Conservation (phyloP, 306 rosid species). For the Inga oerstediana region DNA sequence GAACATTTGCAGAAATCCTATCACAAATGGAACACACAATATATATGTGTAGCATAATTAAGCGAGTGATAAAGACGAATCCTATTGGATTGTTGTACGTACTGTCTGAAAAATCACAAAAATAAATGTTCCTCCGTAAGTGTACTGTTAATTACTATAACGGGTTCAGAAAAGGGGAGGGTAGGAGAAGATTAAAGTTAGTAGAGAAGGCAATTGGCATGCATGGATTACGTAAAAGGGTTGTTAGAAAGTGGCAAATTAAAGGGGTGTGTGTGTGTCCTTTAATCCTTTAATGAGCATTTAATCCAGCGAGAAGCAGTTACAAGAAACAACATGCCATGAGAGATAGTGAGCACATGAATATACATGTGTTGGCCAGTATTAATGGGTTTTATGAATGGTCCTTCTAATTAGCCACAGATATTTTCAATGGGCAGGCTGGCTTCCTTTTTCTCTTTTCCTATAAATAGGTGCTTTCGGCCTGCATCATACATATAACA, state of each 20-base stretch:
- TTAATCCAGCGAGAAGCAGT: conserved; percentile 50
- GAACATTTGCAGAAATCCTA: conserved; percentile 29
- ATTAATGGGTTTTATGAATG: conserved; percentile 18
- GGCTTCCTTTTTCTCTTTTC: neutral
- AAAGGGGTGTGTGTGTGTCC: conserved; percentile 15
- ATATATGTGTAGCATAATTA: neutral
- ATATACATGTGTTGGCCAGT: conserved; percentile 25
- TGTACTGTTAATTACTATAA: neutral
- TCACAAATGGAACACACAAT: conserved; percentile 37
- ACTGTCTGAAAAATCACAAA: neutral
- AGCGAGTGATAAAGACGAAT: neutral
- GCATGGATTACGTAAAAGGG: conserved; percentile 37
- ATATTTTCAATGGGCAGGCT: neutral
- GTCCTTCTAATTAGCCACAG: conserved; percentile 19
- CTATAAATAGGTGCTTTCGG: conserved; percentile 57
- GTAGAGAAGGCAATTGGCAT: neutral
- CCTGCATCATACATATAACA: conserved; percentile 17
- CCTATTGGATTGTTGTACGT: neutral
- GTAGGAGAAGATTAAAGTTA: neutral
- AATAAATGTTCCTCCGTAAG: neutral
- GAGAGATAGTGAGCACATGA: neutral
- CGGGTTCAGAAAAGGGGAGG: neutral
- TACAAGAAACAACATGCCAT: conserved; percentile 36
- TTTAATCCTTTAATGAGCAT: conserved; percentile 28
- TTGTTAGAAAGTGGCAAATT: conserved; percentile 41